These are phyloP conservation scores for Sistotremastrum niveocremeum DNA, from an alignment of 768 basidiomycete species.

Conservation along the genomic window DNA sequence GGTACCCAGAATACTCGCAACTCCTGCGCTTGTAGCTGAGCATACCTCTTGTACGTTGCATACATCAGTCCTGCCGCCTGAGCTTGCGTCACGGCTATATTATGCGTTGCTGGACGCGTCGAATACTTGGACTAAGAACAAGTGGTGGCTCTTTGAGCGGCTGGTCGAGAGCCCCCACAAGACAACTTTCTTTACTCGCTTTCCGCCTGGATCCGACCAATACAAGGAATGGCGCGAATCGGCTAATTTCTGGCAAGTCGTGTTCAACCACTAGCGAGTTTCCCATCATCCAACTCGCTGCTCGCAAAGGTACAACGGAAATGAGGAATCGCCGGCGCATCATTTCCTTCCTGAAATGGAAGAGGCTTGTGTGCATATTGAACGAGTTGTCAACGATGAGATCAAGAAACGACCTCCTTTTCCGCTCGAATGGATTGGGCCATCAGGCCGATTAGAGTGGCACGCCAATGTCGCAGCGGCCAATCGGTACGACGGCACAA, in stretches of 20 bases:
- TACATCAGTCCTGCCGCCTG: conserved; percentile 50
- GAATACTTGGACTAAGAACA: conserved; percentile 52
- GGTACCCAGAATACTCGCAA: conserved; percentile 50
- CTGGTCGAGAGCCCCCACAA: conserved; percentile 75
- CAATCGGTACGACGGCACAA: conserved; percentile 72
- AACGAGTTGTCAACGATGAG: conserved; percentile 57
- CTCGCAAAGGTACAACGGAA: conserved; percentile 66
- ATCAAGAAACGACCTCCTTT: conserved; percentile 46
- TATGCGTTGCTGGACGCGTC: conserved; percentile 57
- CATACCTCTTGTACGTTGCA: conserved; percentile 72
- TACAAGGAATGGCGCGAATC: conserved; percentile 53
- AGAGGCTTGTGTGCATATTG: conserved; percentile 59
- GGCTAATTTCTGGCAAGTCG: conserved; percentile 56
- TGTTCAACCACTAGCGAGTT: neutral
- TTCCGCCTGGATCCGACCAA: conserved; percentile 28
- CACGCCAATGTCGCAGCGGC: conserved; percentile 76
- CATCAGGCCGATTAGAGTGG: conserved; percentile 29
- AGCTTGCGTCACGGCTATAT: conserved; percentile 64
- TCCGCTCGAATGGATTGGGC: conserved; percentile 51
- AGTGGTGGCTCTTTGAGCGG: conserved; percentile 77
- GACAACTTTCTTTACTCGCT: conserved; percentile 63
- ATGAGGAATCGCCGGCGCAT: conserved; percentile 39
- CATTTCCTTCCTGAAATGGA: conserved; percentile 61
- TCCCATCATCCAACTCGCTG: neutral
- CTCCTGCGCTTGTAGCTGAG: conserved; percentile 46